phyloP scores from a whole-genome alignment of 352 stramenopile genomes.

The Globisporangium apiculatum region DNA sequence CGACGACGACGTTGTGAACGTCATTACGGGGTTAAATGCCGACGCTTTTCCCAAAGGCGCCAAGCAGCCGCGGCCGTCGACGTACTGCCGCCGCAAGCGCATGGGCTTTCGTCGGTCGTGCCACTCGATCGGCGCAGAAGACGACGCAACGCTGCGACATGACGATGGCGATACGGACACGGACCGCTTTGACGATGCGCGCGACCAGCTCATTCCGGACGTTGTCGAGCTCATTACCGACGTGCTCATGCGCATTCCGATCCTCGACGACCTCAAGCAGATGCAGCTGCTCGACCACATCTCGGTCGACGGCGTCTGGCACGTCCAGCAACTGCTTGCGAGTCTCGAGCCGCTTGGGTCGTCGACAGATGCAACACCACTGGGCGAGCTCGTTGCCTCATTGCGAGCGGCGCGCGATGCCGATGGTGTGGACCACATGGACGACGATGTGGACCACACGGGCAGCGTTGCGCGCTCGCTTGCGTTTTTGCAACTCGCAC shows the following conservation, averaged over 20 bases:
- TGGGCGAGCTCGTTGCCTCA: conserved; percentile 22
- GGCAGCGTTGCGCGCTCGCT: conserved; percentile 39
- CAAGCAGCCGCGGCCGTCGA: conserved; percentile 48
- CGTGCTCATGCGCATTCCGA: conserved; percentile 58
- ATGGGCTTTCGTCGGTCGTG: conserved; percentile 75
- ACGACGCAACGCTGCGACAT: conserved; percentile 15
- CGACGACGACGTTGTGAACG: conserved; percentile 70
- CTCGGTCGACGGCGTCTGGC: conserved; percentile 70
- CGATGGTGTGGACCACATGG: conserved; percentile 10
- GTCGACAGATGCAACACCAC: neutral
- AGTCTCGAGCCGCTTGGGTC: conserved; percentile 18
- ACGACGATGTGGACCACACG: conserved; percentile 31
- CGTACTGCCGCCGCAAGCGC: conserved; percentile 58
- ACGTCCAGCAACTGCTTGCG: conserved; percentile 47
- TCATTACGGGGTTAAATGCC: conserved; percentile 62
- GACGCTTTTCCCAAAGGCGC: conserved; percentile 67
- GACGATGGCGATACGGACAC: neutral
- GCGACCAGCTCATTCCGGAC: conserved; percentile 47
- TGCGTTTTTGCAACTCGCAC: conserved; percentile 40
- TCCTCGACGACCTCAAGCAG: conserved; percentile 76
- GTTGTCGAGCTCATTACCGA: conserved; percentile 71
- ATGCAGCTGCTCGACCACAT: conserved; percentile 81
- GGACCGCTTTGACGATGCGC: conserved; percentile 22
- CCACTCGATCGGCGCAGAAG: conserved; percentile 57
- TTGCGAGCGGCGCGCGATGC: conserved; percentile 2